Evolutionary conservation across 768 basidiomycete genomes (phyloP).

Genomic region (Rubroboletus pulcherrimus): DNA sequence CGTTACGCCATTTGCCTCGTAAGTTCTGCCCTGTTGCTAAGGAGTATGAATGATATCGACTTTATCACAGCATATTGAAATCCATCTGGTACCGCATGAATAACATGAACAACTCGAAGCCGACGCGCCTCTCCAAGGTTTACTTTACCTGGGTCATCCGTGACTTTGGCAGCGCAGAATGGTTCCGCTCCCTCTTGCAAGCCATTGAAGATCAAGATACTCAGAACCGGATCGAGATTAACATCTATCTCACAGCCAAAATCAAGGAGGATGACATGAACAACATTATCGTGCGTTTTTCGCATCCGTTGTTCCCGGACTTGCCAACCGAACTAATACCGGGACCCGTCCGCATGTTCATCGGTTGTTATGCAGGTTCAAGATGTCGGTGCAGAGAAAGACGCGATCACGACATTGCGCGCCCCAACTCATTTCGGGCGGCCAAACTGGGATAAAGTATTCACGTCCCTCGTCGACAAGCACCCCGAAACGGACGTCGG

Average conservation of each 20-base stretch:
- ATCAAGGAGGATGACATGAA: slow-evolving; percentile 91
- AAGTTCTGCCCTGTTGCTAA: slow-evolving; percentile 30
- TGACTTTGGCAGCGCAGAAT: slow-evolving; percentile 84
- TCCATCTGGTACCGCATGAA: slow-evolving; percentile 98
- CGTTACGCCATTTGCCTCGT: slow-evolving; percentile 95
- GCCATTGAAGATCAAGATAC: slow-evolving; percentile 93
- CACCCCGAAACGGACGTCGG: slow-evolving; percentile 89
- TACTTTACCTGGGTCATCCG: slow-evolving; percentile 97
- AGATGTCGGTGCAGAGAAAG: slow-evolving; percentile 90
- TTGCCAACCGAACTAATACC: slow-evolving; percentile 1
- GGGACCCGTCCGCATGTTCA: not conserved
- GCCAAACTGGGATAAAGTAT: slow-evolving; percentile 81
- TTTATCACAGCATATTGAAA: slow-evolving; percentile 64
- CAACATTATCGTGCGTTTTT: slow-evolving; percentile 72
- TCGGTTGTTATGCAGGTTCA: slow-evolving; percentile 46
- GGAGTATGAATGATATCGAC: slow-evolving; percentile 1
- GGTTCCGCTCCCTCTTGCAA: slow-evolving; percentile 91
- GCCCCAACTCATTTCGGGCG: slow-evolving; percentile 92
- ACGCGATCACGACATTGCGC: slow-evolving; percentile 83
- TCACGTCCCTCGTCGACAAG: slow-evolving; percentile 69
- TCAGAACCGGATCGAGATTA: slow-evolving; percentile 85
- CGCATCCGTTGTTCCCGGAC: not conserved
- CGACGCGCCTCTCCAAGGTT: slow-evolving; percentile 83
- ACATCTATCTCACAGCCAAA: slow-evolving; percentile 88
- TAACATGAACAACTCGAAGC: slow-evolving; percentile 67